Conservation (phyloP, 129 eudicot genomes). For the Glebionis coronaria region DNA sequence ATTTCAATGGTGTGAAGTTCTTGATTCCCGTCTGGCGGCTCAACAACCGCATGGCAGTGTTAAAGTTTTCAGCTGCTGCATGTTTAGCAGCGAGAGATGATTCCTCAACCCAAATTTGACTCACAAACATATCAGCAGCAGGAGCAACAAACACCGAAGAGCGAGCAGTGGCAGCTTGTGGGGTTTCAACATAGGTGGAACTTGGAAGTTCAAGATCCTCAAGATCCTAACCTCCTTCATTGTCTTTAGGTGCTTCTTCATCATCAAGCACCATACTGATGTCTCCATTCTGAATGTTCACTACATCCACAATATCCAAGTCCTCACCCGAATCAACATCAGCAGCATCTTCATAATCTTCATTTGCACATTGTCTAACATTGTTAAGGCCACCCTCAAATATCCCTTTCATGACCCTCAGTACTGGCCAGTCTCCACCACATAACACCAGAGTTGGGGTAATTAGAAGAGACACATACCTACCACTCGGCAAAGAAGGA, state of each 20-base stretch:
- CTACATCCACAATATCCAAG: conserved; percentile 55
- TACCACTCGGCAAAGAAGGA: too few relatives aligned
- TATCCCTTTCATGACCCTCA: conserved; percentile 60
- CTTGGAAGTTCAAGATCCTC: conserved; percentile 75
- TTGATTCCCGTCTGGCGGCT: conserved; percentile 64
- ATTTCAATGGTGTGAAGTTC: conserved; percentile 52
- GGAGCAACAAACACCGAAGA: conserved; percentile 56
- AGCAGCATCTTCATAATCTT: conserved; percentile 67
- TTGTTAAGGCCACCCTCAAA: conserved; percentile 67
- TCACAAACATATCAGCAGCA: conserved; percentile 62
- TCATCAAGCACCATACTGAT: conserved; percentile 43
- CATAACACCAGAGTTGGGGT: too few relatives aligned
- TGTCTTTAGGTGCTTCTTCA: too few relatives aligned
- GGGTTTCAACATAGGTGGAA: conserved; percentile 58
- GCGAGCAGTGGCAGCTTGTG: too few relatives aligned
- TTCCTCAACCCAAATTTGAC: conserved; percentile 70
- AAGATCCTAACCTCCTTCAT: conserved; percentile 78
- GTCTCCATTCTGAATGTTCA: conserved; percentile 32
- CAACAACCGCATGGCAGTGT: too few relatives aligned
- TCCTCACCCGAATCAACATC: conserved; percentile 79
- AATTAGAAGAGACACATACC: too few relatives aligned
- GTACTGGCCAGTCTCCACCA: too few relatives aligned
- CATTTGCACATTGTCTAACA: conserved; percentile 39
- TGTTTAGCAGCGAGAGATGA: conserved; percentile 73
- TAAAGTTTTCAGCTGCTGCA: too few relatives aligned